Conservation (phyloP, 2,329 filamentous ascomycete genomes). For the Myriosclerotinia duriaeana region DNA sequence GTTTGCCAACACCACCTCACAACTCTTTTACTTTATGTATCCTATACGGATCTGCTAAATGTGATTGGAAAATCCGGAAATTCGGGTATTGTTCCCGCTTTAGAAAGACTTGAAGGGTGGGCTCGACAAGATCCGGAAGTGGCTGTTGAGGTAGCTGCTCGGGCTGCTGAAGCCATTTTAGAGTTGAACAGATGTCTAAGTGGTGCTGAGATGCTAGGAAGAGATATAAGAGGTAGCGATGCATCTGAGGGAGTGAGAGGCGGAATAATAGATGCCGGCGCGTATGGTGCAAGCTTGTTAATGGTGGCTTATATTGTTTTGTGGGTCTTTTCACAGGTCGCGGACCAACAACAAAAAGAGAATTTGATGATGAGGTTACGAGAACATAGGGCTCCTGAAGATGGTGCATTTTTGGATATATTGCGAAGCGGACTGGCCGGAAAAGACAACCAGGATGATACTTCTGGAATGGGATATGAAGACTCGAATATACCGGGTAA, state of each 20-base stretch:
- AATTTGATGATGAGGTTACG: neutral
- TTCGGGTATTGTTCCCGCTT: constrained; percentile 26
- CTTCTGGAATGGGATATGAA: neutral
- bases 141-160: constrained; percentile 28
- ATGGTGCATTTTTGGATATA: neutral
- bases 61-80: constrained; percentile 23
- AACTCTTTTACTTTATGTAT: constrained; percentile 6
- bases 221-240: neutral
- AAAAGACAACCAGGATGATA: neutral
- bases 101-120: constrained; percentile 30
- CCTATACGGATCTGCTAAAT: constrained; percentile 3
- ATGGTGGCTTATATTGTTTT: constrained; percentile 34
- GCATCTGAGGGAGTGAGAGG: neutral
- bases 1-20: constrained; percentile 16
- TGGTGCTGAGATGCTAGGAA: neutral
- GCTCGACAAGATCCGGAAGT: constrained; percentile 22
- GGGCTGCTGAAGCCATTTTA: constrained; percentile 29
- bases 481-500: neutral
- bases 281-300: constrained; percentile 31
- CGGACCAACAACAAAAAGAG: constrained; percentile 19
- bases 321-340: constrained; percentile 31
- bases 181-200: constrained; percentile 11
- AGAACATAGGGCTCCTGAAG: neutral
- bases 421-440: neutral
- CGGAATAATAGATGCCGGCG: constrained; percentile 27